A percentile compares a stretch with the other conserved stretches of the same genome.
Conservation (phyloP, 306 rosid species). For the Prunus padus region DNA sequence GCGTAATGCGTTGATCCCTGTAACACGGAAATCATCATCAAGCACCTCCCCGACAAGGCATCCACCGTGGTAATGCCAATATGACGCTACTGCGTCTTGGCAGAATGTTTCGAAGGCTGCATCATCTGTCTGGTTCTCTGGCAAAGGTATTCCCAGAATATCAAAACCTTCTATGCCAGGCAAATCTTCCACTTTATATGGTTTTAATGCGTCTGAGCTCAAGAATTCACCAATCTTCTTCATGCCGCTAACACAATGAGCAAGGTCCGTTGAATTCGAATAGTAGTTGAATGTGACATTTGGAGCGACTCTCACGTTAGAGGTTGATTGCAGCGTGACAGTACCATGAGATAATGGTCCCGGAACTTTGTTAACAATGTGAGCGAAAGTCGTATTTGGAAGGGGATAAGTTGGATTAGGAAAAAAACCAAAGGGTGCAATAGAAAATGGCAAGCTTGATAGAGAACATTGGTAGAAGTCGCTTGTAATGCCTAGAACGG, state of each 20-base stretch:
- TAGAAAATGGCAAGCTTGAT: neutral
- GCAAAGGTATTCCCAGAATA: neutral
- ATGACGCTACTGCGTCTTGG: neutral
- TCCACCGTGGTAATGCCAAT: constrained; percentile 37
- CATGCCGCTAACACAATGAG: constrained; percentile 1
- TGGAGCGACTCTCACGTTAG: neutral
- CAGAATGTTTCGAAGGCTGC: constrained; percentile 2
- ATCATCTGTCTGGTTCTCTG: neutral
- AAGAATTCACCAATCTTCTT: neutral
- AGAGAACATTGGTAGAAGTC: neutral
- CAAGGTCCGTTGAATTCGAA: constrained; percentile 9
- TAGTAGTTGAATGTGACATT: constrained; percentile 18
- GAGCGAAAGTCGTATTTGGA: neutral
- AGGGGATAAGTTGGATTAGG: no score
- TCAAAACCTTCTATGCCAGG: neutral
- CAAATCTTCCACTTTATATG: neutral
- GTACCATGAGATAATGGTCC: constrained; percentile 12
- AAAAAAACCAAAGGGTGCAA: neutral
- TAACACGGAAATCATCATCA: constrained; percentile 13
- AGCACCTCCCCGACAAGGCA: constrained; percentile 29
- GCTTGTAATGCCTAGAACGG: neutral
- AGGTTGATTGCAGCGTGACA: neutral
- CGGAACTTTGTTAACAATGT: neutral
- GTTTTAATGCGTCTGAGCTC: neutral
- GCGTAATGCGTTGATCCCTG: constrained; percentile 4